Conservation (phyloP, 306 rosid species). For the Pterocarpus santalinus region DNA sequence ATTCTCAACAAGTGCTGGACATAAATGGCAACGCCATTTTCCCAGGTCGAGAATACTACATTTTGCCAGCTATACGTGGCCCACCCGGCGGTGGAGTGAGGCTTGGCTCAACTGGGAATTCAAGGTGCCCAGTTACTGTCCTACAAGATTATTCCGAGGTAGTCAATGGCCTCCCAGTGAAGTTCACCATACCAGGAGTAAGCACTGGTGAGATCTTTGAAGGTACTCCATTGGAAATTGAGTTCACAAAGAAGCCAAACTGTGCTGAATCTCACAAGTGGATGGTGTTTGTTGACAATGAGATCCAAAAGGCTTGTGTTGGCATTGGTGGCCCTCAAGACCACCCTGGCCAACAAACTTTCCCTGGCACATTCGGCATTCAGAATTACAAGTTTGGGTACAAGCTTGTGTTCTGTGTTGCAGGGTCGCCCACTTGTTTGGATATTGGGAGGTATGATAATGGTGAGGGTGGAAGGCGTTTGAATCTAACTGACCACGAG, state of each 20-base stretch:
- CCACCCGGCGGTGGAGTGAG: conserved; percentile 23
- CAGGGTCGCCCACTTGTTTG: background rate
- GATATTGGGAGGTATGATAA: conserved; percentile 33
- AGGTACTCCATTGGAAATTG: conserved; percentile 26
- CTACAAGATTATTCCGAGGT: conserved; percentile 7
- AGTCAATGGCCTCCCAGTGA: background rate
- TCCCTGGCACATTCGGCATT: conserved; percentile 6
- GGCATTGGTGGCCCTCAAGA: conserved; percentile 31
- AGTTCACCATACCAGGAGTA: background rate
- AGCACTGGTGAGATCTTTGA: conserved; percentile 8
- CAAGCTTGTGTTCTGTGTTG: conserved; percentile 20
- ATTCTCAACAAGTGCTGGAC: conserved; percentile 20
- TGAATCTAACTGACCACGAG: conserved; percentile 42
- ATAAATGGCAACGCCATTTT: background rate
- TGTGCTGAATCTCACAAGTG: conserved; percentile 27
- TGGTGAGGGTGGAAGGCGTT: conserved; percentile 9
- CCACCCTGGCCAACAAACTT: background rate
- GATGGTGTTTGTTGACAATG: conserved; percentile 30
- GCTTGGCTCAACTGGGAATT: background rate
- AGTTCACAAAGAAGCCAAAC: background rate
- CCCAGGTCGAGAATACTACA: conserved; percentile 11
- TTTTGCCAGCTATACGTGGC: background rate
- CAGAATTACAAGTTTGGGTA: background rate
- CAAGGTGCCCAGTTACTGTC: conserved; percentile 14
- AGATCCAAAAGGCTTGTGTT: conserved; percentile 1